These are phyloP conservation scores for Begonia peltatifolia DNA, from an alignment of 306 rosid species.

Conservation along the genomic window DNA sequence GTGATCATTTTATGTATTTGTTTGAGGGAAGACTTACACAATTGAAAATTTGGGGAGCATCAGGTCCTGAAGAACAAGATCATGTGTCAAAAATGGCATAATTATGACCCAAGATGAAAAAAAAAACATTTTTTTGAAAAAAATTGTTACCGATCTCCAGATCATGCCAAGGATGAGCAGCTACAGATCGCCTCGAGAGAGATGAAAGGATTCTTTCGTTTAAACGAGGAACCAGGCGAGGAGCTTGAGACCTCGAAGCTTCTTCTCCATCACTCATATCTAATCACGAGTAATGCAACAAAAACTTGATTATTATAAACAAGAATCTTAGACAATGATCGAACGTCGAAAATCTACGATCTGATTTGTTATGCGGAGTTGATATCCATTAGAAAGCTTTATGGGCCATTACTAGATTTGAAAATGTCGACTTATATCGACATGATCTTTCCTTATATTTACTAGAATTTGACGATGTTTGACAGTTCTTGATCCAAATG, in stretches of 20 bases:
- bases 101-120: background rate
- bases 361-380: no score
- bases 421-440: no score
- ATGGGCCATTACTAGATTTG: no score
- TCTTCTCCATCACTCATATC: constrained; percentile 30
- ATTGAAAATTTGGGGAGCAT: constrained; percentile 1
- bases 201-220: constrained; percentile 94
- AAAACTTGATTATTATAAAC: background rate
- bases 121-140: background rate
- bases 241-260: background rate
- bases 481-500: no score
- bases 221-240: constrained; percentile 33
- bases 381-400: no score
- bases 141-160: constrained; percentile 73
- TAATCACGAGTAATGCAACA: constrained; percentile 5
- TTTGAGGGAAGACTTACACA: background rate
- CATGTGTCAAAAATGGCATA: background rate
- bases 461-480: no score
- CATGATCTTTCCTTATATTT: no score
- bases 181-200: constrained; percentile 80
- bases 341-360: no score
- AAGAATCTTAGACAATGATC: no score
- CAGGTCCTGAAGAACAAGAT: constrained; percentile 2
- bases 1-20: background rate
- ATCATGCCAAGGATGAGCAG: constrained; percentile 99